Percentiles rank a stretch among this genome's conserved stretches.
Evolutionary conservation across 2,329 filamentous ascomycete species (phyloP).

Genomic region (Cytospora chrysosperma): DNA sequence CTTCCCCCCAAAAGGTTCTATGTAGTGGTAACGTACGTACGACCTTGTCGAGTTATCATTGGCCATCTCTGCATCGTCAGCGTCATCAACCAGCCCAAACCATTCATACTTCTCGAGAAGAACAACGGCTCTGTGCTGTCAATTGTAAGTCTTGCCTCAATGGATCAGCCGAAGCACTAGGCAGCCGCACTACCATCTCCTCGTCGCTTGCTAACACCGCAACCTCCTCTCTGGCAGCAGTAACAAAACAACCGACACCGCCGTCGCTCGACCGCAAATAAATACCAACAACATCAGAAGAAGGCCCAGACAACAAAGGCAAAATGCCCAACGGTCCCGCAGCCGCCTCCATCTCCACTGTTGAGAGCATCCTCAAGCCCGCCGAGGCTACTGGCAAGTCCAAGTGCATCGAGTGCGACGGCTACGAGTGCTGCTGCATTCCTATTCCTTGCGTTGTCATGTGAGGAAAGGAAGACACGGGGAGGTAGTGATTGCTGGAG

Average conservation of each 20-base stretch:
- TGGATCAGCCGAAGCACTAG: neutral
- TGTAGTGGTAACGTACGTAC: too few relatives aligned
- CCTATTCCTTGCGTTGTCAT: constrained; percentile 51
- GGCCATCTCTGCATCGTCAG: neutral
- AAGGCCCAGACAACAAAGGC: constrained; percentile 28
- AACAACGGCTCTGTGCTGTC: too few relatives aligned
- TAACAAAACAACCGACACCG: neutral
- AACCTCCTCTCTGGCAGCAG: neutral
- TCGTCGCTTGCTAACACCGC: neutral
- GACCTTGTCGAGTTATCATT: neutral
- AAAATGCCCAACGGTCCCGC: constrained; percentile 44
- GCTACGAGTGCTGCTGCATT: constrained; percentile 55
- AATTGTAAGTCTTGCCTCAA: neutral
- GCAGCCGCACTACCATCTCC: neutral
- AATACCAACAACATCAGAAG: neutral
- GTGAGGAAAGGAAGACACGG: constrained; percentile 31
- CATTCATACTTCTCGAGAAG: neutral
- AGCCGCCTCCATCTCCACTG: constrained; percentile 47
- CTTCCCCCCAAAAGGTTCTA: too few relatives aligned
- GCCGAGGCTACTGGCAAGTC: constrained; percentile 42
- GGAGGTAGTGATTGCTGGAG: neutral
- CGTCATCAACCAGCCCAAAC: neutral
- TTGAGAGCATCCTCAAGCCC: constrained; percentile 52
- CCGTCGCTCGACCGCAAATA: neutral
- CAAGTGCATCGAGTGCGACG: constrained; percentile 51